Percentiles rank a stretch among this genome's conserved stretches.
Conservation (phyloP, 2,329 filamentous ascomycete genomes). For the Boeremia exigua region DNA sequence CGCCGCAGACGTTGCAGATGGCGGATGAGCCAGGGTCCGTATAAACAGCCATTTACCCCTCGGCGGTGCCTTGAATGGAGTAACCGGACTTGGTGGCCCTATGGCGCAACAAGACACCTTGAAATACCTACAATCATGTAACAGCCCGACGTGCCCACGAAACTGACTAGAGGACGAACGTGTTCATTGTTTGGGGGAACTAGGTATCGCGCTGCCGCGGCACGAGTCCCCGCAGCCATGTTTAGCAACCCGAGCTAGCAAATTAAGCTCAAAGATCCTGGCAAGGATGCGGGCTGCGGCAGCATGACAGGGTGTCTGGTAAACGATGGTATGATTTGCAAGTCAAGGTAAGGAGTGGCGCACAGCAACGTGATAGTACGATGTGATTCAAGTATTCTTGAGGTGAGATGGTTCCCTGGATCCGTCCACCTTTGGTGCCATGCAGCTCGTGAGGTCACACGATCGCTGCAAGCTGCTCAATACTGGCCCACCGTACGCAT, state of each 20-base stretch:
- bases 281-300: slow-evolving; percentile 5
- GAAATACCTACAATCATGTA: not conserved
- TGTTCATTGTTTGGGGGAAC: not conserved
- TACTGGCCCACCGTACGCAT: not conserved
- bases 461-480: slow-evolving; percentile 1
- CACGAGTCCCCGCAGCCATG: slow-evolving; percentile 22
- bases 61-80: no score
- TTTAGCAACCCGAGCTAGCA: slow-evolving; percentile 18
- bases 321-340: not conserved
- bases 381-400: not conserved
- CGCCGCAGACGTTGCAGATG: slow-evolving; percentile 7
- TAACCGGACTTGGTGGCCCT: not conserved
- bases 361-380: not conserved
- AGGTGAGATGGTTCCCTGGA: not conserved
- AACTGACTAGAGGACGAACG: not conserved
- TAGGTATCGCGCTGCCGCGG: slow-evolving; percentile 1
- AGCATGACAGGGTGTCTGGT: not conserved
- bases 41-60: no score
- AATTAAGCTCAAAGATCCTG: slow-evolving; percentile 21
- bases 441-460: not conserved
- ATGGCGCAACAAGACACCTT: not conserved
- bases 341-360: not conserved
- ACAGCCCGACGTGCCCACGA: no score
- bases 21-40: not conserved
- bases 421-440: not conserved